Base-by-base conservation (phyloP, 306 rosid species). In the Citrullus amarus region DNA sequence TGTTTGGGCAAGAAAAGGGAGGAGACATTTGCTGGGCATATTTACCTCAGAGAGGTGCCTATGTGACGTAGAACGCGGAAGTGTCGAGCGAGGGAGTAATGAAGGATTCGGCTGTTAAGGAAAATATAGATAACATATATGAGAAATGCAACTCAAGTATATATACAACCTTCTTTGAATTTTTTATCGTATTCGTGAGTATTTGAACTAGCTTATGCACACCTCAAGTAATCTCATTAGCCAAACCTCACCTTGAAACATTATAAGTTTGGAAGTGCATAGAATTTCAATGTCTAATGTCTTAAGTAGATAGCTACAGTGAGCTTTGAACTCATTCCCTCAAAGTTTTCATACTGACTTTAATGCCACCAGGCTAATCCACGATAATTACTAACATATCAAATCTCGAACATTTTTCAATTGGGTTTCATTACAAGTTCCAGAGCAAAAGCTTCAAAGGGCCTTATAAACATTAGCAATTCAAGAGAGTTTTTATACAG, bases 401-500 rank as follows among this genome's bases (percentile, higher is more conserved):
- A 0, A 48, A 72, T n/a, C 60, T 65, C 13, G 1, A 12, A 62
- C 43, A 0, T 14, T 6, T 69, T 17, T 65, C 25, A 17, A 14
- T 36, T 36, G 25, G 5, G 46, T 63, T 63, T 32, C 9, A 6
- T 34, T 9, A 41, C 30, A 2, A 39, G 72, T 16, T 66, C 16
- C 6, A 44, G 56, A 22, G 10, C 76, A 70, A 43, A 32, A 6
- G 38, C 12, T 44, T 44, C 2, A 44, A 15, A 66, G 14, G 20
- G 17, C 36, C 25, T 13, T 67, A 44, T 39, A 39, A 17, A 5
- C 34, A 43, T n/a, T 41, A 68, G 41, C 4, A 8, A 68, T 71
- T 66, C 79, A 63, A 32, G 54, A 28, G 14, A 50, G 73, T 75
- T 30, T 22, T 76, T 44, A 79, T 73, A 9, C 70, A 75, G 81